These are phyloP conservation scores for Neoarthrinium moseri DNA, from an alignment of 2,329 filamentous ascomycete genomes.

Conservation along the genomic window DNA sequence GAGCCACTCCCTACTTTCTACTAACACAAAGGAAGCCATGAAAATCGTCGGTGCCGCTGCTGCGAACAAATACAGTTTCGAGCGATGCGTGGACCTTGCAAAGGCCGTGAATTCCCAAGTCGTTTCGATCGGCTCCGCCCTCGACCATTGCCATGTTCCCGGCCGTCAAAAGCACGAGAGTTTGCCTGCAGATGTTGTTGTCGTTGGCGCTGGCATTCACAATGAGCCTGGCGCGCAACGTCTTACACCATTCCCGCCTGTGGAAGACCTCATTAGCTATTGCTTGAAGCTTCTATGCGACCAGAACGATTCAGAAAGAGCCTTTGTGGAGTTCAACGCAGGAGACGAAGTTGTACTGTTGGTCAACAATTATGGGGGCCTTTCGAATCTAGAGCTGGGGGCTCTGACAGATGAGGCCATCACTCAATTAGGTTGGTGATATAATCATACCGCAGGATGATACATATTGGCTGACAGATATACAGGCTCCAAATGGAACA, in stretches of 20 bases:
- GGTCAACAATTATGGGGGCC: constrained; percentile 57
- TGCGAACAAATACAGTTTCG: constrained; percentile 51
- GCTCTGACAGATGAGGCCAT: constrained; percentile 48
- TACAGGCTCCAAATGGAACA: constrained; percentile 42
- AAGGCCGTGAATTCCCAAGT: constrained; percentile 55
- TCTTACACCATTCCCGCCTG: constrained; percentile 39
- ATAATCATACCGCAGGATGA: neutral
- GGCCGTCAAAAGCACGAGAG: constrained; percentile 56
- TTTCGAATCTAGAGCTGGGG: constrained; percentile 53
- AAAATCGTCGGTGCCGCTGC: constrained; percentile 70
- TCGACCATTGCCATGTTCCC: constrained; percentile 73
- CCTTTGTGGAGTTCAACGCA: constrained; percentile 44
- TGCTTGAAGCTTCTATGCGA: constrained; percentile 54
- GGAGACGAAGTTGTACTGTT: constrained; percentile 49
- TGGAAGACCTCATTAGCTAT: constrained; percentile 35
- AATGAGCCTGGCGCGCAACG: constrained; percentile 42
- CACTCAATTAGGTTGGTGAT: constrained; percentile 6
- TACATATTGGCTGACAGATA: constrained; percentile 37
- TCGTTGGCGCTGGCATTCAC: constrained; percentile 54
- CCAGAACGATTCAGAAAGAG: constrained; percentile 49
- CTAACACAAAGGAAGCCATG: constrained; percentile 56
- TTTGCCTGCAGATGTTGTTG: constrained; percentile 32
- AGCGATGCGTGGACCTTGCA: constrained; percentile 58
- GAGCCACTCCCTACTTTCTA: constrained; percentile 34
- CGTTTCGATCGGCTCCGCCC: constrained; percentile 65